phyloP scores from a whole-genome alignment of 2,329 filamentous ascomycete species.

The Dichotomopilus funicola region DNA sequence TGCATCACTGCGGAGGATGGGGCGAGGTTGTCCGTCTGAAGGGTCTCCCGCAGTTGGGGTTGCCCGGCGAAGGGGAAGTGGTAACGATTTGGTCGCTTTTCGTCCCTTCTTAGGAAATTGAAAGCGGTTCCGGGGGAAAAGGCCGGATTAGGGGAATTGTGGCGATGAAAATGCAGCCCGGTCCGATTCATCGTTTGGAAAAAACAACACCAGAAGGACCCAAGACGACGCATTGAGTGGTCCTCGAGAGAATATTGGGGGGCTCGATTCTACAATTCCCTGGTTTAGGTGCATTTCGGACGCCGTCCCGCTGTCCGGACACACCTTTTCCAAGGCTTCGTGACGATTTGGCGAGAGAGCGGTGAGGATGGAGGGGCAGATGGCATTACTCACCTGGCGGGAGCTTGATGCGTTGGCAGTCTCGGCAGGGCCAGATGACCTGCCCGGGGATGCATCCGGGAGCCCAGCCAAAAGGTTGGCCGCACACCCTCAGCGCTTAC shows the following conservation, averaged over 20 bases:
- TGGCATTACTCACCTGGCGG: conserved; percentile 22
- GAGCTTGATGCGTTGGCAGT: conserved; percentile 25
- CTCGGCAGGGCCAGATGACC: conserved; percentile 21
- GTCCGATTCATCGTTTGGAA: background rate
- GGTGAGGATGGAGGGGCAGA: conserved; percentile 6
- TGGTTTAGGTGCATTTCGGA: conserved; percentile 5
- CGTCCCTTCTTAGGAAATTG: background rate
- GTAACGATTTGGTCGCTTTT: background rate
- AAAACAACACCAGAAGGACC: background rate
- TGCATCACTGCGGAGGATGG: background rate
- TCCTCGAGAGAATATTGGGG: background rate
- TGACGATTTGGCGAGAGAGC: conserved; percentile 10
- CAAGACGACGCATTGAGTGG: background rate
- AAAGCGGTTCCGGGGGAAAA: background rate
- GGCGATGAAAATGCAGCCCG: background rate
- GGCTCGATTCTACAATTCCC: background rate
- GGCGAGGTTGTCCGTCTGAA: background rate
- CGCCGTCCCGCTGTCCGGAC: background rate
- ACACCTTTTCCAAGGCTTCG: background rate
- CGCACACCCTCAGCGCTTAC: conserved; percentile 7
- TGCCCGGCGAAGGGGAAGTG: background rate
- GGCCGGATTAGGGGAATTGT: background rate
- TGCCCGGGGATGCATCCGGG: conserved; percentile 2
- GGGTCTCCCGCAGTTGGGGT: too few relatives aligned
- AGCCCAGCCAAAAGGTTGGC: conserved; percentile 16